phyloP scores from a whole-genome alignment of 2,329 filamentous ascomycete genomes.

The Venturia oleaginea region DNA sequence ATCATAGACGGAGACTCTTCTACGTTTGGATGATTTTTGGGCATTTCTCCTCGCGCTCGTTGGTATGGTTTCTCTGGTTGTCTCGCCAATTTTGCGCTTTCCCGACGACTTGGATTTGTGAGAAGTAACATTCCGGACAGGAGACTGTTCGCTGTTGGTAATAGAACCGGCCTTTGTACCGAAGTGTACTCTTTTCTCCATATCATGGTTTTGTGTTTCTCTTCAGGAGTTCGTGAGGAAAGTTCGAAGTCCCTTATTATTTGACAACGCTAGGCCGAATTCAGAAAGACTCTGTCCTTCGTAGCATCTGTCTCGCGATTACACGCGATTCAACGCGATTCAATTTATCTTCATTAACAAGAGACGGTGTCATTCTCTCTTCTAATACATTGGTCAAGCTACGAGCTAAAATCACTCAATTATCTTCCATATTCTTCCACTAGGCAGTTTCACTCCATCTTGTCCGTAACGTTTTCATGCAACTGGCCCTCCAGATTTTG shows the following conservation, averaged over 20 bases:
- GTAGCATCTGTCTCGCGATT: too few relatives aligned
- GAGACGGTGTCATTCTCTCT: too few relatives aligned
- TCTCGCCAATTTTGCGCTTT: neutral
- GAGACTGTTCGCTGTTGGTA: neutral
- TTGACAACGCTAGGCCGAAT: neutral
- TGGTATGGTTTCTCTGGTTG: neutral
- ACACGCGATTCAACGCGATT: too few relatives aligned
- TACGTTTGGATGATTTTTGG: slow-evolving; percentile 18
- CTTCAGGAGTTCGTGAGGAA: neutral
- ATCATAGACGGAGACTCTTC: slow-evolving; percentile 56
- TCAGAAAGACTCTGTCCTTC: neutral
- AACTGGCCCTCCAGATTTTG: too few relatives aligned
- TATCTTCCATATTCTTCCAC: too few relatives aligned
- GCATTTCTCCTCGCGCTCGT: neutral
- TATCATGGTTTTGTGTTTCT: neutral
- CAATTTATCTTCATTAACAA: too few relatives aligned
- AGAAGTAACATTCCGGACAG: neutral
- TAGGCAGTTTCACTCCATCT: too few relatives aligned
- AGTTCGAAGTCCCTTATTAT: neutral
- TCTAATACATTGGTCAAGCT: too few relatives aligned
- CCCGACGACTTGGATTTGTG: neutral
- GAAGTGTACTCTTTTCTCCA: neutral
- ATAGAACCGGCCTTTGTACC: neutral
- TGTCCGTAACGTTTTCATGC: too few relatives aligned
- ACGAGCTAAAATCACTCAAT: too few relatives aligned